Base-by-base conservation (phyloP, 192 early-diverging fungal genomes). In the Dissophora ornata region DNA sequence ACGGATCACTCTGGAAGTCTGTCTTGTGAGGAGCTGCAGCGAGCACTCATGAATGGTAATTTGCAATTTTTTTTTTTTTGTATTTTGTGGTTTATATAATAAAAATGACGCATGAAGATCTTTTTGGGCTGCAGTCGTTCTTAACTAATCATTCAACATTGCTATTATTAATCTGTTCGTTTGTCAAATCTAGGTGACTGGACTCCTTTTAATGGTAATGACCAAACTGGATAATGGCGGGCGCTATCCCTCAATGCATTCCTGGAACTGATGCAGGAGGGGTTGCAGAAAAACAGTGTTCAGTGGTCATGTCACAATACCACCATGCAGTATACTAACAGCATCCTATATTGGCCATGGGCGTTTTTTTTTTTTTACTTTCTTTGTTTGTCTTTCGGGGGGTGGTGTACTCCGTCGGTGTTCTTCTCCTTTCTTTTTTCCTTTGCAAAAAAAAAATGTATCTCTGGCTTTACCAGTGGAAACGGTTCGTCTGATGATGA, bases 401-500 rank as follows among this genome's bases (percentile, higher is more conserved):
- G 13, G 13, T 13, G 6, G 13, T 9, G 13, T 38, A 13, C 36
- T 38, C 36, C 36, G 36, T 9, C 13, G 13, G 7, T 13, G 6
- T 38, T 38, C 13, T 38, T 38, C 36, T 13, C 36, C 36, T 38
- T 38, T 38, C 36, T 38, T 38, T 38, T 6, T 38, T 38, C 36
- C 36, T 38, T 38, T 13, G 36, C 36, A 6, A 38, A 38, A 6
- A 38, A 38, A n/a, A n/a, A n/a, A n/a, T n/a, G n/a, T n/a, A n/a
- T n/a, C n/a, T n/a, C n/a, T n/a, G n/a, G n/a, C n/a, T n/a, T n/a
- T n/a, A n/a, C n/a, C 13, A 75, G 71, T 86, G 49, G 90, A 91
- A 50, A 92, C 90, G 15, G 89, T 91, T 7, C 87, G 88, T 30
- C 59, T 92, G 71, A 86, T 92, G 85, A 81, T 92, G 61, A 79